Evolutionary conservation across 441 rosid genomes (phyloP), one percentile per base, ranked within the genome.

Genomic region (Adansonia gregorii): DNA sequence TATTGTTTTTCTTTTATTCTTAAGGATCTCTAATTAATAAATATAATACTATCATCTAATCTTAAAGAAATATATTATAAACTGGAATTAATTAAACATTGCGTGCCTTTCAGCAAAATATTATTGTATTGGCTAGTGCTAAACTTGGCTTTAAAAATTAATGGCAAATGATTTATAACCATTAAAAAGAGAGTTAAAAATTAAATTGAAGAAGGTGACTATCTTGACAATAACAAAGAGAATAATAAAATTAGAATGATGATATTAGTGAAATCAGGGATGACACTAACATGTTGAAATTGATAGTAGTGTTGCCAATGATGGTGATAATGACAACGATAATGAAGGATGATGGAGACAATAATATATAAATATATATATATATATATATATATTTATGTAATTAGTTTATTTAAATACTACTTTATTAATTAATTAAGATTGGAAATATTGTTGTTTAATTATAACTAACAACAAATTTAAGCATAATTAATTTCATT

Each of bases 301-400:
- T 58, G 66, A 73, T 58, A 73, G 76, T 73, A 11, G 49, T 59
- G 67, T 12, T 73, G 20, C 39, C 35, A 12, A n/a, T 35, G 19
- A 51, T 35, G 19, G 12, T 79, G 80, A 82, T 43, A 72, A 79
- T 70, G 83, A 73, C 48, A 65, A 56, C 82, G 77, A 69, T 60
- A 39, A 63, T 56, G 59, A 52, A 52, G 8, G 9, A 31, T 31
- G 74, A 71, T 31, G 63, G 63, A 31, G 49, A 54, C 22, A 27
- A 31, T 31, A 31, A 31, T 31, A 31, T 31, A 31, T 31, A 31
- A 1, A 31, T 31, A 31, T 31, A 31, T 24, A 0, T 24, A 24
- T 24, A 0, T 24, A 24, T 24, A 0, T 31, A 31, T 31, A 0
- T 31, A 31, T 31, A 2, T 31, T 6, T 31, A 8, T 8, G 2